Percentiles rank a stretch among this genome's conserved stretches.
Evolutionary conservation across 352 stramenopile genomes (phyloP).

Genomic region (Elongisporangium anandrum): DNA sequence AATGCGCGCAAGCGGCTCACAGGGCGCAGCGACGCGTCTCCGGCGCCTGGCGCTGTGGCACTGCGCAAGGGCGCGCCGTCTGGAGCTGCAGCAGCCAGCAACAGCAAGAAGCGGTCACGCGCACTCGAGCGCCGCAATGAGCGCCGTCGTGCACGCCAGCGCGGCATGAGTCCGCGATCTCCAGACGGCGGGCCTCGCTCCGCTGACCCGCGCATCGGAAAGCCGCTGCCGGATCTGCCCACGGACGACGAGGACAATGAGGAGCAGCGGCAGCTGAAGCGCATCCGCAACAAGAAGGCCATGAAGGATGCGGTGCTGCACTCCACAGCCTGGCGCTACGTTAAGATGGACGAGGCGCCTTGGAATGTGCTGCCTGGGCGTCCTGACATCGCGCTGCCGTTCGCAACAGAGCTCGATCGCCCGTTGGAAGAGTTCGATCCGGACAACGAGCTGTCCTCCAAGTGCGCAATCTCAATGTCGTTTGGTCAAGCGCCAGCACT

Average conservation of each 20-base stretch:
- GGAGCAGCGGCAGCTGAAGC: constrained; percentile 11
- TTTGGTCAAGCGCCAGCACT: constrained; percentile 17
- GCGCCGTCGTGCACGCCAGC: constrained; percentile 33
- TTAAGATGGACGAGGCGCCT: constrained; percentile 26
- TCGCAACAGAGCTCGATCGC: constrained; percentile 25
- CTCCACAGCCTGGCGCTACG: constrained; percentile 59
- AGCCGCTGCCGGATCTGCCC: constrained; percentile 20
- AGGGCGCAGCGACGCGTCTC: constrained; percentile 9
- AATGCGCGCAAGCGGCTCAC: constrained; percentile 8
- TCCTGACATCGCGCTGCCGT: constrained; percentile 21
- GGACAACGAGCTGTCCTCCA: constrained; percentile 14
- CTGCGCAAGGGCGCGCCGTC: constrained; percentile 43
- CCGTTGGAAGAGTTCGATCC: constrained; percentile 38
- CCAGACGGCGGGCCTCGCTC: constrained; percentile 24
- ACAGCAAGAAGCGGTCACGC: constrained; percentile 37
- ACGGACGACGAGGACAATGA: constrained; percentile 7
- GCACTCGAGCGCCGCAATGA: constrained; percentile 42
- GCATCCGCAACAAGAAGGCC: constrained; percentile 24
- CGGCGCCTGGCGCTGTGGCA: constrained; percentile 1
- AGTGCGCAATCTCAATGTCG: constrained; percentile 17
- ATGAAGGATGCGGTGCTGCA: constrained; percentile 42
- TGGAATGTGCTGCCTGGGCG: constrained; percentile 35
- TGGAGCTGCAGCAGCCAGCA: constrained; percentile 6
- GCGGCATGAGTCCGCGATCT: constrained; percentile 41
- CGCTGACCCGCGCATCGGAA: constrained; percentile 11